These are phyloP conservation scores for Lenzites betulinus DNA, from an alignment of 768 basidiomycete species.

Conservation along the genomic window DNA sequence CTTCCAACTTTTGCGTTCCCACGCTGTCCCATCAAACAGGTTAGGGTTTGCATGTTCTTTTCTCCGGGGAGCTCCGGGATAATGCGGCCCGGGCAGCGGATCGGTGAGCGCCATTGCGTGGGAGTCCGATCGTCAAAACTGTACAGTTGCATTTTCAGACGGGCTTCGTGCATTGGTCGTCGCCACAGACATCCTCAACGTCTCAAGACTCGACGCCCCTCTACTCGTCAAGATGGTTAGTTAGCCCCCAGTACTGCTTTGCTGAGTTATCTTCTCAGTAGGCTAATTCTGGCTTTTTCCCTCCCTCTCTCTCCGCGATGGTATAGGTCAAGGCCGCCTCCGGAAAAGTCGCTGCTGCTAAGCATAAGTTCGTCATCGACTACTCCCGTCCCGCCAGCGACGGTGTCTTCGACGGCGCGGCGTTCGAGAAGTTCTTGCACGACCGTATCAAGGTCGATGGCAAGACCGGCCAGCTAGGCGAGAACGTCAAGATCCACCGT, in stretches of 20 bases:
- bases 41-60: conserved; percentile 10
- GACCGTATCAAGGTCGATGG: conserved; percentile 94
- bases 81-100: neutral
- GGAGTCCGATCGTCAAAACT: conserved; percentile 37
- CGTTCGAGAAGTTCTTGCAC: conserved; percentile 86
- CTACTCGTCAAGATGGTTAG: conserved; percentile 65
- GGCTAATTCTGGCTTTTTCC: conserved; percentile 58
- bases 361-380: conserved; percentile 84
- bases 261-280: conserved; percentile 93
- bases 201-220: conserved; percentile 22
- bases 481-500: conserved; percentile 82
- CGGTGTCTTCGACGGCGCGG: conserved; percentile 61
- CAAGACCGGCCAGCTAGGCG: conserved; percentile 90
- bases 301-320: conserved; percentile 31
- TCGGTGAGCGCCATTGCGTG: conserved; percentile 18
- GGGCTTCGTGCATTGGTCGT: conserved; percentile 13
- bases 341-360: conserved; percentile 53
- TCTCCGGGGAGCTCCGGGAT: neutral
- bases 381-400: conserved; percentile 80
- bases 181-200: conserved; percentile 28
- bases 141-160: conserved; percentile 47
- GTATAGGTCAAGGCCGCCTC: conserved; percentile 60
- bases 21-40: conserved; percentile 3
- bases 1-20: conserved; percentile 17
- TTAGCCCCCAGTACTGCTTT: conserved; percentile 67